phyloP scores from a whole-genome alignment of 352 stramenopile species.

The Phytophthora pluvialis region DNA sequence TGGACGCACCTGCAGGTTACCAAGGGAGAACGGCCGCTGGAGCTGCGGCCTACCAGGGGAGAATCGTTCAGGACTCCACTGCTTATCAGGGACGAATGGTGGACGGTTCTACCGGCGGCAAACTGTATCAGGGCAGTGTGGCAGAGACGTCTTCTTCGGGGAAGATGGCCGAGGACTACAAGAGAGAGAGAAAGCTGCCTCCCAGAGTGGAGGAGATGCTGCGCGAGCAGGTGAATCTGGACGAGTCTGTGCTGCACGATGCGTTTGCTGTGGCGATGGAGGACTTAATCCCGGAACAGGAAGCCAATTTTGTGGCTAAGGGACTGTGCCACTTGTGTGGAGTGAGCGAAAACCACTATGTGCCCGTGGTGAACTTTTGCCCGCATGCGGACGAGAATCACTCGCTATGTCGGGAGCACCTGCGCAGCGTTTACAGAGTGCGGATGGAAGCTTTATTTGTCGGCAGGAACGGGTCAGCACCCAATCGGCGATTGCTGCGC shows the following conservation, averaged over 20 bases:
- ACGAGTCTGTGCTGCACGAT: slow-evolving; percentile 48
- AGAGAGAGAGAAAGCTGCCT: slow-evolving; percentile 32
- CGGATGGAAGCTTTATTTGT: slow-evolving; percentile 79
- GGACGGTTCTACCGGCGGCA: slow-evolving; percentile 4
- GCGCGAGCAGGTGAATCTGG: slow-evolving; percentile 43
- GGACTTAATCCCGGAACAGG: slow-evolving; percentile 57
- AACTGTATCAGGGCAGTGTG: slow-evolving; percentile 18
- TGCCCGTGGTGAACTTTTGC: slow-evolving; percentile 83
- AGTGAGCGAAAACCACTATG: slow-evolving; percentile 46
- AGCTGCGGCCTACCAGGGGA: slow-evolving; percentile 9
- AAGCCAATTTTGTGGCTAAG: slow-evolving; percentile 80
- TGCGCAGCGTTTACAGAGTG: slow-evolving; percentile 75
- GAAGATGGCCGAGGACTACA: slow-evolving; percentile 39
- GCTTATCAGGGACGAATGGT: slow-evolving; percentile 8
- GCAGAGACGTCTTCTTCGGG: slow-evolving; percentile 3
- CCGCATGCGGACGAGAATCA: slow-evolving; percentile 66
- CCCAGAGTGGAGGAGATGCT: slow-evolving; percentile 37
- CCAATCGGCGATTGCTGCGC: slow-evolving; percentile 66
- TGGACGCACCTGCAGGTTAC: slow-evolving; percentile 4
- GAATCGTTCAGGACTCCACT: slow-evolving; percentile 8
- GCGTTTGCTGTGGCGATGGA: slow-evolving; percentile 62
- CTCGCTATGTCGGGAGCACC: slow-evolving; percentile 76
- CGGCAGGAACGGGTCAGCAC: slow-evolving; percentile 66
- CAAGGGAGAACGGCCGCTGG: neutral
- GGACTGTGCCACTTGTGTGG: slow-evolving; percentile 75